Evolutionary conservation across 345 rosid genomes (phyloP), one percentile per base, ranked within the genome.

Genomic region (Corchorus capsularis): DNA sequence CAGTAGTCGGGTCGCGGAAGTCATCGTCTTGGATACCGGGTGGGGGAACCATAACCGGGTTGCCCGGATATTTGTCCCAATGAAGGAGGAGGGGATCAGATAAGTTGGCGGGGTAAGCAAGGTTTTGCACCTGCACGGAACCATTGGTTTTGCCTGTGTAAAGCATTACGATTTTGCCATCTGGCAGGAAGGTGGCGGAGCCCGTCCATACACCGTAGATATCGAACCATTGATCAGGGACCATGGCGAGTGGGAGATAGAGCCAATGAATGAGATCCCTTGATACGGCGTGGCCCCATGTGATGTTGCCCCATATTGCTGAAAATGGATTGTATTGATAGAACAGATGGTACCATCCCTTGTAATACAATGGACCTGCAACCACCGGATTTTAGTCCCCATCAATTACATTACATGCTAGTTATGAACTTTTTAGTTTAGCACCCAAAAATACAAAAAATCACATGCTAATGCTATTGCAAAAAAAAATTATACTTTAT

Each of bases 281-380:
- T 47, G 97, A 93, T 7, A 93, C 93, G 13, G 98, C 90, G 35
- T 93, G 99, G 75, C 98, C 99, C 99, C 99, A 96, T 7, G 94
- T 90, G 72, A 96, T 96, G 81, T 93, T 93, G 50, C 98, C 99
- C 99, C 99, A 92, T 13, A 86, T 79, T 0, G 99, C 97, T 32
- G 96, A 90, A 52, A 92, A 89, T 22, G 97, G 98, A 69, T 96
- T 93, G 79, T 92, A 96, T 57, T 96, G 99, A 83, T 93, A 93
- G 87, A 96, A 96, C 10, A 96, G 86, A 80, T 96, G 99, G 82
- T 96, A 93, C 93, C 93, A 92, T 60, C 99, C 99, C 74, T 70
- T 76, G 80, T 93, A 75, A 75, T 73, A 89, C 66, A 96, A 74
- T 61, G 99, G 99, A 72, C 98, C 99, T 96, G 83, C 72, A 78